Percentiles rank a stretch among this genome's conserved stretches.
These are phyloP conservation scores for Cercospora sesami DNA, from an alignment of 2,329 filamentous ascomycete genomes.

Conservation along the genomic window DNA sequence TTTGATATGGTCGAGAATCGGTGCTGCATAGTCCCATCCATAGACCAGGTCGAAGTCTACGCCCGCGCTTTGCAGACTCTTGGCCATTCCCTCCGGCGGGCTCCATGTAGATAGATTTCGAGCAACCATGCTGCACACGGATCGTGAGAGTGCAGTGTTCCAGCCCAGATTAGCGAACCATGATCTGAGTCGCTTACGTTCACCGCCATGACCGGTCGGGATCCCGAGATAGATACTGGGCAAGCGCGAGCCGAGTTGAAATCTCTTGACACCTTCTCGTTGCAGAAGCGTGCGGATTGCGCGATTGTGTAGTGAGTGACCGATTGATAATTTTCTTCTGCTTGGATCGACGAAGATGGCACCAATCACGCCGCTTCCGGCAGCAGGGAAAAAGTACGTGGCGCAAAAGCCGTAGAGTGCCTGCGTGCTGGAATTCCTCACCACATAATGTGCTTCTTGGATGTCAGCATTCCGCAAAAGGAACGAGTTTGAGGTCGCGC, in stretches of 20 bases:
- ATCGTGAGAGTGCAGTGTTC: constrained; percentile 67
- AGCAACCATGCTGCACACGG: constrained; percentile 71
- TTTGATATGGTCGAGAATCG: constrained; percentile 72
- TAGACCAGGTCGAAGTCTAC: constrained; percentile 82
- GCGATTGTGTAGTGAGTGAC: constrained; percentile 81
- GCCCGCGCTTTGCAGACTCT: constrained; percentile 69
- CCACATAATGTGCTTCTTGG: constrained; percentile 83
- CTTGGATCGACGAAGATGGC: constrained; percentile 86
- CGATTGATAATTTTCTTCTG: constrained; percentile 85
- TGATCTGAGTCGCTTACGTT: constrained; percentile 61
- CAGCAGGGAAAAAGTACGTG: constrained; percentile 75
- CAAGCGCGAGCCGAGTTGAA: constrained; percentile 78
- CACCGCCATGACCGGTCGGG: constrained; percentile 64
- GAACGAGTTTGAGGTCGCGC: constrained; percentile 72
- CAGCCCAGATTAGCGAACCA: constrained; percentile 93
- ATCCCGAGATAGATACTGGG: constrained; percentile 87
- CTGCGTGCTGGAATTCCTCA: constrained; percentile 88
- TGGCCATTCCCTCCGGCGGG: constrained; percentile 73
- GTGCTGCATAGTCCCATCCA: constrained; percentile 72
- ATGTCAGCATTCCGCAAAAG: constrained; percentile 69
- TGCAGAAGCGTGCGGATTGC: constrained; percentile 75
- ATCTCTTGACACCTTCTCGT: constrained; percentile 69
- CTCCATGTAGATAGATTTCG: constrained; percentile 71
- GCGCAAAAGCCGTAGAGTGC: constrained; percentile 90
- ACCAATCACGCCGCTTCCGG: constrained; percentile 72